phyloP scores from a whole-genome alignment of 1,284 basidiomycete species.

The Ustilago shanxiensis region DNA sequence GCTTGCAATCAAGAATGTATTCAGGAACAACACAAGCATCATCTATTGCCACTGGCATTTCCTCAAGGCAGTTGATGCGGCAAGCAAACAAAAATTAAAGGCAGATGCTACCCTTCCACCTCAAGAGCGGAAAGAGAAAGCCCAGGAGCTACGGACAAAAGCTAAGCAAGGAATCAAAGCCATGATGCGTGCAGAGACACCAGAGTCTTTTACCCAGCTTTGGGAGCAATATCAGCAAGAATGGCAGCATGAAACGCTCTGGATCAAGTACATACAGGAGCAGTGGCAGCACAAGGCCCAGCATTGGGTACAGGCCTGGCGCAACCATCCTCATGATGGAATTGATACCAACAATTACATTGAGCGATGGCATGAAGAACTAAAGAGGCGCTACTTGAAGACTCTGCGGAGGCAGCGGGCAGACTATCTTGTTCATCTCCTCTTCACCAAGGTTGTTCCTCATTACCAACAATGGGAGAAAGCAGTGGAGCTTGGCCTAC shows the following conservation, averaged over 20 bases:
- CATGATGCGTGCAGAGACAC: neutral
- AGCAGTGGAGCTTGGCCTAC: too few species aligned
- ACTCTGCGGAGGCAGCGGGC: too few species aligned
- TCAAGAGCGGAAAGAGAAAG: neutral
- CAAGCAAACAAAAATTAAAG: neutral
- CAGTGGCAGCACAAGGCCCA: neutral
- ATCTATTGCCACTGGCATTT: conserved; percentile 2
- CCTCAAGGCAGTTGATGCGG: neutral
- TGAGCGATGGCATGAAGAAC: too few species aligned
- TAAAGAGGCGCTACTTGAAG: too few species aligned
- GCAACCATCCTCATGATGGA: too few species aligned
- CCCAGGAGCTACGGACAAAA: neutral
- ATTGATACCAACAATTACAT: too few species aligned
- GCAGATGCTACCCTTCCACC: neutral
- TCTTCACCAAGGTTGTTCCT: too few species aligned
- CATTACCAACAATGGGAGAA: too few species aligned
- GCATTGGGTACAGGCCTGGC: too few species aligned
- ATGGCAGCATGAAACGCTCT: neutral
- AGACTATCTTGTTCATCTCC: too few species aligned
- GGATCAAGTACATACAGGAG: neutral
- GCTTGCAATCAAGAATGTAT: neutral
- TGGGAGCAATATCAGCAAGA: neutral
- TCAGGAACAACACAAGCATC: neutral
- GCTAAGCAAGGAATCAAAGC: neutral
- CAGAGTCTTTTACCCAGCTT: neutral